Conservation (phyloP, 2,329 filamentous ascomycete genomes). For the Teratosphaeria gauchensis region DNA sequence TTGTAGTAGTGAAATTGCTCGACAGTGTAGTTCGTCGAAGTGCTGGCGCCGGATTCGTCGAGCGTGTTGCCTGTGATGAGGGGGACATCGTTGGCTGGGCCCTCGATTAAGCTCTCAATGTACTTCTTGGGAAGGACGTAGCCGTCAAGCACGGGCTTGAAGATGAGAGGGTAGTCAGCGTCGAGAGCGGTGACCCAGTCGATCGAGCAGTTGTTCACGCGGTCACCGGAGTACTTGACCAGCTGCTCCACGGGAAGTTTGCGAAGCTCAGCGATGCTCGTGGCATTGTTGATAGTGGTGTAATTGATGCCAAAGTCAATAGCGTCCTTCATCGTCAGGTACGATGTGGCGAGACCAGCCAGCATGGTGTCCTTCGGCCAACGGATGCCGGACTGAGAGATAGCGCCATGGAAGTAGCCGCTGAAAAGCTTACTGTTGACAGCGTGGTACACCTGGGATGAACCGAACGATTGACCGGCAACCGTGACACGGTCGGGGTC, state of each 20-base stretch:
- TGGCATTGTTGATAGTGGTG: neutral
- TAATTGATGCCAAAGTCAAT: neutral
- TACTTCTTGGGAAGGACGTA: neutral
- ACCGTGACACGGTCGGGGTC: conserved; percentile 39
- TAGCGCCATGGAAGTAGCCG: neutral
- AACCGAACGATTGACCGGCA: conserved; percentile 30
- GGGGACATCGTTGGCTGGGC: neutral
- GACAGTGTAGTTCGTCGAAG: neutral
- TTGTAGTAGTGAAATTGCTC: neutral
- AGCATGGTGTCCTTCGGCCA: neutral
- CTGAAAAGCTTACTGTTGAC: neutral
- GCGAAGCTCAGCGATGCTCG: neutral
- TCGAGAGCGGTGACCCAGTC: neutral
- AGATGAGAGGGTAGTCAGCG: neutral
- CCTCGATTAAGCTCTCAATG: neutral
- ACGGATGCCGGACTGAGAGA: neutral
- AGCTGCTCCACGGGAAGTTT: neutral
- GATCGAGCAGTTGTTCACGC: neutral
- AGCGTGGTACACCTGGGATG: neutral
- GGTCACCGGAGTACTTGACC: neutral
- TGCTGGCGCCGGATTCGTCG: neutral
- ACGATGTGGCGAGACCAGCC: neutral
- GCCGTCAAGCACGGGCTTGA: neutral
- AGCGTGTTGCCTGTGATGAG: neutral
- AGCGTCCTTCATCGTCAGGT: neutral